Percentiles rank a stretch among this genome's conserved stretches.
Evolutionary conservation across 345 rosid species (phyloP).

Genomic region (Euphorbia pulcherrima): DNA sequence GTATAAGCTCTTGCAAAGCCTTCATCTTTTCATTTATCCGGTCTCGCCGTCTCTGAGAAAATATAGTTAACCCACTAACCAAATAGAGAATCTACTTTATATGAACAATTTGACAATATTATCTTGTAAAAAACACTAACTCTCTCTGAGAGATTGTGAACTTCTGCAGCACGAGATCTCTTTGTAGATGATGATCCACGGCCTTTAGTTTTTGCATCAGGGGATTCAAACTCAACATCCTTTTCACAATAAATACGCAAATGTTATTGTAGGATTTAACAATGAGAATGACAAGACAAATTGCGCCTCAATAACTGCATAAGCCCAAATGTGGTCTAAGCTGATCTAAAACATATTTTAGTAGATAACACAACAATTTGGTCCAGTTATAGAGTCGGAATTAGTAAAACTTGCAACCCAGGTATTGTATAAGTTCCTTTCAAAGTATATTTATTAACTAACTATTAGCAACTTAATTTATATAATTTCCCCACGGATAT

Average conservation of each 20-base stretch:
- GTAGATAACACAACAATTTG: too few relatives aligned
- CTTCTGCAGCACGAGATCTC: constrained; percentile 85
- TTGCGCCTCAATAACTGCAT: background rate
- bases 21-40: constrained; percentile 88
- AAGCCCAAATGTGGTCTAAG: constrained; percentile 1
- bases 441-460: too few relatives aligned
- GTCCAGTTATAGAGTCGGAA: too few relatives aligned
- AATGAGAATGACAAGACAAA: background rate
- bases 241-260: constrained; percentile 17
- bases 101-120: background rate
- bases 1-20: constrained; percentile 83
- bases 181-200: constrained; percentile 62
- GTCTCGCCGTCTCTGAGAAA: constrained; percentile 71
- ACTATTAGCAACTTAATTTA: too few relatives aligned
- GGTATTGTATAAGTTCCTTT: too few relatives aligned
- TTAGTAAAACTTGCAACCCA: too few relatives aligned
- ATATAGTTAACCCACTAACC: background rate
- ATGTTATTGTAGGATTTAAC: background rate
- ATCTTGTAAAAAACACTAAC: constrained; percentile 32
- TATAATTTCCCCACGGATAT: too few relatives aligned
- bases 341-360: too few relatives aligned
- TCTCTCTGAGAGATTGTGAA: constrained; percentile 96
- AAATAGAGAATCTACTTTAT: background rate
- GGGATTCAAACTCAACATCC: constrained; percentile 62
- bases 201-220: constrained; percentile 44